A percentile compares a stretch with the other conserved stretches of the same genome.
phyloP scores from a whole-genome alignment of 148 eudicot species.

The Rhododendron ovatum region DNA sequence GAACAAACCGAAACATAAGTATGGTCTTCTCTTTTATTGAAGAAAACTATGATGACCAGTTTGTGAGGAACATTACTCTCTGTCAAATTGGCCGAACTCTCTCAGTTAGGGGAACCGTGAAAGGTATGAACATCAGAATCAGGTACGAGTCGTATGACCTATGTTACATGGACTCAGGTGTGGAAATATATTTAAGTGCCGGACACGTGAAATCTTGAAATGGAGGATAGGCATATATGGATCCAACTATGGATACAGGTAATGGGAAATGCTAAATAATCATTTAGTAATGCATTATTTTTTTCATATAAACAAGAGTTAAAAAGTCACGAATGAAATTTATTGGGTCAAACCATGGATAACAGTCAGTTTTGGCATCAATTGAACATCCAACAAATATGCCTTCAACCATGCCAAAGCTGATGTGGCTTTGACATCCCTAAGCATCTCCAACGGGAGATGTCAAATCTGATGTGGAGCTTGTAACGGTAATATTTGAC shows the following conservation, averaged over 20 bases:
- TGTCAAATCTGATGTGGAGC: too few species aligned
- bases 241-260: background rate
- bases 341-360: background rate
- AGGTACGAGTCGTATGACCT: background rate
- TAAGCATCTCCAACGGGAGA: too few species aligned
- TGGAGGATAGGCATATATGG: background rate
- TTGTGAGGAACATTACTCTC: background rate
- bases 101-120: background rate
- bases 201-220: background rate
- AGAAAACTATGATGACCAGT: background rate
- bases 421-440: too few species aligned
- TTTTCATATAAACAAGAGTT: background rate
- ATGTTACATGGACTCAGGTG: background rate
- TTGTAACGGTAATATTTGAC: too few species aligned
- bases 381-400: too few species aligned
- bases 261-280: background rate
- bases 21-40: background rate
- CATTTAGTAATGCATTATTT: background rate
- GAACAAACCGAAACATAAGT: background rate
- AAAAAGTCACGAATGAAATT: background rate
- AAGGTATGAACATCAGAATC: background rate
- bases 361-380: background rate
- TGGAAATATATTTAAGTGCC: background rate
- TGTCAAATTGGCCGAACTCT: background rate
- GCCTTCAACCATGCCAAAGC: too few species aligned